Percentiles rank a stretch among this genome's conserved stretches.
Evolutionary conservation across 1,284 basidiomycete genomes (phyloP).

Genomic region (Apiotrichum veenhuisii): DNA sequence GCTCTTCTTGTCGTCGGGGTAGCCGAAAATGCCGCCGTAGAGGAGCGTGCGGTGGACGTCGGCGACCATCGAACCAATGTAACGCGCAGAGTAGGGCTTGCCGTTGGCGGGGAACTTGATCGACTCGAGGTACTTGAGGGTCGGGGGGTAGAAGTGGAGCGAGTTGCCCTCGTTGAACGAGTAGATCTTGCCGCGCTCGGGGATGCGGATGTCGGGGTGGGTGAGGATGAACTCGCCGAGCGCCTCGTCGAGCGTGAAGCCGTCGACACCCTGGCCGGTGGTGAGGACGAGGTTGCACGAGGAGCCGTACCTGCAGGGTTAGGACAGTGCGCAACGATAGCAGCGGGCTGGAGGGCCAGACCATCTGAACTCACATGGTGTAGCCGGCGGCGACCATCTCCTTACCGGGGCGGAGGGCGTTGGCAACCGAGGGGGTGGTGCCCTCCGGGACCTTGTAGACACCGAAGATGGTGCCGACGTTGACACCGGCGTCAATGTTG

Average conservation of each 20-base stretch:
- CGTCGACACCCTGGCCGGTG: slow-evolving; percentile 94
- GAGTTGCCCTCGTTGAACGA: slow-evolving; percentile 99
- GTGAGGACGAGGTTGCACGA: slow-evolving; percentile 96
- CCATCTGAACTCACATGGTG: slow-evolving; percentile 65
- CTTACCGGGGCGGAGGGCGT: slow-evolving; percentile 88
- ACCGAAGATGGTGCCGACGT: slow-evolving; percentile 99
- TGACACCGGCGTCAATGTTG: slow-evolving; percentile 99
- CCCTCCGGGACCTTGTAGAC: slow-evolving; percentile 80
- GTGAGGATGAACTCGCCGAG: slow-evolving; percentile 99
- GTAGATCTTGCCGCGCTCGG: slow-evolving; percentile 95
- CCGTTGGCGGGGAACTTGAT: slow-evolving; percentile 82
- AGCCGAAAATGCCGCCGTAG: slow-evolving; percentile 98
- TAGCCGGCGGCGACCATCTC: slow-evolving; percentile 99
- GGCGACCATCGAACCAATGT: slow-evolving; percentile 96
- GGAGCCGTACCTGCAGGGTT: slow-evolving; percentile 78
- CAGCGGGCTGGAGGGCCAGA: neutral
- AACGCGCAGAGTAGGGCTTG: slow-evolving; percentile 82
- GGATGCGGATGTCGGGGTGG: slow-evolving; percentile 94
- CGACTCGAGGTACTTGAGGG: slow-evolving; percentile 81
- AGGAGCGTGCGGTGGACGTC: slow-evolving; percentile 80
- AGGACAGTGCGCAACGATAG: neutral
- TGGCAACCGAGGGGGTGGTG: slow-evolving; percentile 71
- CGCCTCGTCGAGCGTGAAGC: slow-evolving; percentile 93
- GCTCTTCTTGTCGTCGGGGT: slow-evolving; percentile 97
- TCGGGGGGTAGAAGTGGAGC: slow-evolving; percentile 85